A percentile compares a stretch with the other conserved stretches of the same genome.
Conservation (phyloP, 345 rosid species). For the Cochlearia excelsa region DNA sequence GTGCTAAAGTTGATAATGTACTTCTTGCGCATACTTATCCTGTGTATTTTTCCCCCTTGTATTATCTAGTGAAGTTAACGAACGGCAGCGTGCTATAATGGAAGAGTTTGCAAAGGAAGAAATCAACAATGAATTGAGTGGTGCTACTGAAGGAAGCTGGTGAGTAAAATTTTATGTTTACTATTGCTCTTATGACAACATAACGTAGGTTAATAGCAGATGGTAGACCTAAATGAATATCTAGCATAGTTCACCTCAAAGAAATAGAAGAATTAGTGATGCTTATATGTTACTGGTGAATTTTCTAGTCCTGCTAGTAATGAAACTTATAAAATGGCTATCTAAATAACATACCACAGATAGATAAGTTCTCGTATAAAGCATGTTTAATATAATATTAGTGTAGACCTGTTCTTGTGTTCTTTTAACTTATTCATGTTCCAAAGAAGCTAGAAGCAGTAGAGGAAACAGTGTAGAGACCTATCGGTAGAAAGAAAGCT, state of each 20-base stretch:
- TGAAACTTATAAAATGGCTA: neutral
- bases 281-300: neutral
- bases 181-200: constrained; percentile 8
- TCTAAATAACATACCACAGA: neutral
- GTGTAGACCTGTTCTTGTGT: constrained; percentile 3
- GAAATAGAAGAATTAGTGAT: constrained; percentile 10
- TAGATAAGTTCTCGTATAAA: constrained; percentile 2
- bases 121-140: constrained; percentile 47
- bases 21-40: constrained; percentile 9
- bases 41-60: constrained; percentile 11
- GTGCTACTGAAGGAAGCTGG: constrained; percentile 54
- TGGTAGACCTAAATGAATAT: constrained; percentile 17
- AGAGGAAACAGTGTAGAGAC: constrained; percentile 7
- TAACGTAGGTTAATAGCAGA: constrained; percentile 12
- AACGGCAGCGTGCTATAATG: constrained; percentile 68
- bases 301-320: constrained; percentile 10
- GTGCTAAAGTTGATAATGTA: neutral
- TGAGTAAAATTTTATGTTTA: constrained; percentile 34
- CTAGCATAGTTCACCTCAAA: constrained; percentile 7
- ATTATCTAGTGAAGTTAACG: constrained; percentile 52
- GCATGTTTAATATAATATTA: neutral
- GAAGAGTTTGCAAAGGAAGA: constrained; percentile 92
- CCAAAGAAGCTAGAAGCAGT: neutral
- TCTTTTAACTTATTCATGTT: neutral
- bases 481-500: neutral